Evolutionary conservation across 305 asterid genomes (phyloP).

Genomic region (Solanum hybrid): DNA sequence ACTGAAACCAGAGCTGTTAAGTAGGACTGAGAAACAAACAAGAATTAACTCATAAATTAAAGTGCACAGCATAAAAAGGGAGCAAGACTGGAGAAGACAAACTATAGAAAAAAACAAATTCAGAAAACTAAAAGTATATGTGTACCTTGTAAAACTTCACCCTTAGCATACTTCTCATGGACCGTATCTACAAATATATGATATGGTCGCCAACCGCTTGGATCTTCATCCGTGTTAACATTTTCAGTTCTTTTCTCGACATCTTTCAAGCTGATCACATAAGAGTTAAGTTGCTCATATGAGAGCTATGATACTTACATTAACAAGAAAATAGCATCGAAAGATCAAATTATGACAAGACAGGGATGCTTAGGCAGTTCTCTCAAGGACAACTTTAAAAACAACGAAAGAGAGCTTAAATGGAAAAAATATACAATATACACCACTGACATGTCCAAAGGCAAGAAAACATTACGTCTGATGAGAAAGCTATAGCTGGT

Average conservation of each 20-base stretch:
- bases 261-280: constrained; percentile 42
- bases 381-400: not conserved
- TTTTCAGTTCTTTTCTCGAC: constrained; percentile 62
- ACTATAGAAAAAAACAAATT: not conserved
- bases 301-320: not conserved
- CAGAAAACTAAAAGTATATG: constrained; percentile 4
- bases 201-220: constrained; percentile 89
- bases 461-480: not conserved
- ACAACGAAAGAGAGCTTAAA: not conserved
- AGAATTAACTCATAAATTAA: not conserved
- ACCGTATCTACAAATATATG: constrained; percentile 55
- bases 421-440: not conserved
- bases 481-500: not conserved
- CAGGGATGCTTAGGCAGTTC: not conserved
- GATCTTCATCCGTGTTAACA: constrained; percentile 68
- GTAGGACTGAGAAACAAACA: not conserved
- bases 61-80: not conserved
- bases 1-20: not conserved
- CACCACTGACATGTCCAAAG: not conserved
- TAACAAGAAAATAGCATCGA: not conserved
- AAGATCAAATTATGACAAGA: not conserved
- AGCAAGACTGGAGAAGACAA: not conserved
- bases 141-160: constrained; percentile 68
- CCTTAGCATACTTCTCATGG: constrained; percentile 64
- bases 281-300: not conserved